Evolutionary conservation across 192 early-diverging fungal species (phyloP).

Genomic region (Funneliformis mosseae): DNA sequence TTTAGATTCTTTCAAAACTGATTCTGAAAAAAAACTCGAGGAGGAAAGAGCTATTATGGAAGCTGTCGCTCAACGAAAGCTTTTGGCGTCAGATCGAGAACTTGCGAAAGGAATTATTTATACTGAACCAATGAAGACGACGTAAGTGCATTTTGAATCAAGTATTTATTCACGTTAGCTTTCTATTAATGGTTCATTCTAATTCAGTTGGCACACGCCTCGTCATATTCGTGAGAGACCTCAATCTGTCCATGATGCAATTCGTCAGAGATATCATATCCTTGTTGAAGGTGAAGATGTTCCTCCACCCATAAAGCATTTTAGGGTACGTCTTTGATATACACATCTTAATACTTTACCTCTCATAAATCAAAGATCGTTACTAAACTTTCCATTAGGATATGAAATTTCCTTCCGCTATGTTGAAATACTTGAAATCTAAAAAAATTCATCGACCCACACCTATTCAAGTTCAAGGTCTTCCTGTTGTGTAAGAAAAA

Average conservation of each 20-base stretch:
- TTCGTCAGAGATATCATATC: constrained; percentile 88
- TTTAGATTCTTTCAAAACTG: constrained; percentile 58
- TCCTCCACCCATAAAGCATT: constrained; percentile 82
- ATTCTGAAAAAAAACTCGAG: constrained; percentile 79
- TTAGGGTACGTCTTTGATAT: constrained; percentile 47
- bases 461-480: constrained; percentile 96
- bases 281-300: constrained; percentile 84
- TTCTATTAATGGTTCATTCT: neutral
- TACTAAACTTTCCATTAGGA: constrained; percentile 44
- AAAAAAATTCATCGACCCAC: constrained; percentile 90
- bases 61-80: constrained; percentile 77
- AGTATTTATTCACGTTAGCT: neutral
- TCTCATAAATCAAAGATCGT: neutral
- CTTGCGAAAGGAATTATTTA: constrained; percentile 86
- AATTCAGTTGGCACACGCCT: constrained; percentile 75
- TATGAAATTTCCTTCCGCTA: constrained; percentile 83
- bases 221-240: constrained; percentile 65
- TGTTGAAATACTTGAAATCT: constrained; percentile 75
- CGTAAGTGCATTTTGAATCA: constrained; percentile 38
- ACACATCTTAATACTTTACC: constrained; percentile 9
- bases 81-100: constrained; percentile 83
- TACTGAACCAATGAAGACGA: constrained; percentile 81
- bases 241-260: constrained; percentile 49
- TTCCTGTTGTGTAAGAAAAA: constrained; percentile 75
- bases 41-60: constrained; percentile 81